Base-by-base conservation (phyloP, 2,329 filamentous ascomycete species). In the Metarhizium rileyi region DNA sequence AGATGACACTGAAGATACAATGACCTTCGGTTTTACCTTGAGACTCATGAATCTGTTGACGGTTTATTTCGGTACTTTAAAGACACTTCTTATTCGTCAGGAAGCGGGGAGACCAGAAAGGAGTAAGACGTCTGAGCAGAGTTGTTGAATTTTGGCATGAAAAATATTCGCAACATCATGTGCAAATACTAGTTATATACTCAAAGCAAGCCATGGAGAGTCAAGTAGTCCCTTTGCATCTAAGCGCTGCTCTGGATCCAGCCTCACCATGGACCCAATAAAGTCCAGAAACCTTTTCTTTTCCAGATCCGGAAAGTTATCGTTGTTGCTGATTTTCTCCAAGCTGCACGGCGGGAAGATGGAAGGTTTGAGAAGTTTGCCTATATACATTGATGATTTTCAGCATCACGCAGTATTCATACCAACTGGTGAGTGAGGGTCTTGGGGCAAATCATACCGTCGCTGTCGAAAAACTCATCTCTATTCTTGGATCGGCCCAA, bases 161-260 rank as follows among this genome's bases (percentile, higher is more conserved):
- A n/a, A n/a, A n/a, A n/a, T n/a, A n/a, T n/a, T n/a, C n/a, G n/a
- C n/a, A n/a, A n/a, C 33, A 18, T 10, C 33, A 36, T 18, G 5
- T 36, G 9, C 9, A 36, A 36, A 36, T 6, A 18, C 3, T 16
- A 14, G 9, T 33, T 3, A 8, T n/a, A 38, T 12, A 20, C 28
- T 33, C 35, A 43, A 38, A n/a, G 43, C 44, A 27, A 55, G 44
- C 52, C 50, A 53, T 2, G 25, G 30, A 10, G 47, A 55, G 23
- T 44, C 48, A 4, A 54, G 50, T n/a, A 52, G 38, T 44, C 47
- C n/a, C 2, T 30, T 35, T 20, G 52, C 50, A 42, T 56, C 52
- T 5, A 49, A 40, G 6, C 52, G 49, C 3, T 54, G 42, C 20
- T 47, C 46, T n/a, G 52, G 54, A 22, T 56, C 35, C 28, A 36